phyloP scores from a whole-genome alignment of 495 filamentous ascomycete species.

The Xylaria nigripes region DNA sequence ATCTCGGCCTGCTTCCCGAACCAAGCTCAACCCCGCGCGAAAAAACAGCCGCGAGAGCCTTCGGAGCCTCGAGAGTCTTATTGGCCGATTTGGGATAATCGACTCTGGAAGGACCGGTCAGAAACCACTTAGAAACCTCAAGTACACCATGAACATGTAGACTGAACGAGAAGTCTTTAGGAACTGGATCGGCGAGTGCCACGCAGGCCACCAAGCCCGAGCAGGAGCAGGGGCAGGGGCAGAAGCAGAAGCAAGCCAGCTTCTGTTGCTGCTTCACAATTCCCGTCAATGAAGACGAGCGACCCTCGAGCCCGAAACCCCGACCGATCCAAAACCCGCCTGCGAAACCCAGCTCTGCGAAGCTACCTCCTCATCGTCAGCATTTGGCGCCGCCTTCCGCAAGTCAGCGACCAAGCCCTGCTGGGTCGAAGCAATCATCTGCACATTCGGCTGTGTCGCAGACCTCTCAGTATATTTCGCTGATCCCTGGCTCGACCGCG shows the following conservation, averaged over 20 bases:
- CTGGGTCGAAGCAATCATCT: constrained; percentile 28
- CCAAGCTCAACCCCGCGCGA: constrained; percentile 39
- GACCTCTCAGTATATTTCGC: constrained; percentile 50
- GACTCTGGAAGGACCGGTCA: constrained; percentile 33
- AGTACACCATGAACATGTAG: constrained; percentile 4
- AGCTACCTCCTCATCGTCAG: constrained; percentile 20
- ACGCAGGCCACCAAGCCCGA: constrained; percentile 18
- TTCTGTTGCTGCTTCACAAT: constrained; percentile 43
- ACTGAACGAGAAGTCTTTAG: constrained; percentile 14
- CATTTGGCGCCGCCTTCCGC: constrained; percentile 20
- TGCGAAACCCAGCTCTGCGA: constrained; percentile 22
- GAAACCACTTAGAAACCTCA: constrained; percentile 16
- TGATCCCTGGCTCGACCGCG: constrained; percentile 56
- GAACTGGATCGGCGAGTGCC: background rate
- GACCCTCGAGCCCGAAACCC: constrained; percentile 31
- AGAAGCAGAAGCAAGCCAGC: constrained; percentile 19
- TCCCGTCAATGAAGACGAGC: constrained; percentile 30
- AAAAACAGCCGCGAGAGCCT: constrained; percentile 76
- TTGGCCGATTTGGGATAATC: constrained; percentile 68
- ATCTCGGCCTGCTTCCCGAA: constrained; percentile 27
- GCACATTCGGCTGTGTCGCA: constrained; percentile 30
- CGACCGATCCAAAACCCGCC: constrained; percentile 31
- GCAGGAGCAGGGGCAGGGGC: constrained; percentile 27
- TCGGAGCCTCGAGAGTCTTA: constrained; percentile 69
- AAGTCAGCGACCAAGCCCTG: constrained; percentile 26